Percentiles rank a stretch among this genome's conserved stretches.
Conservation (phyloP, 2,329 filamentous ascomycete genomes). For the Claviceps digitariae region DNA sequence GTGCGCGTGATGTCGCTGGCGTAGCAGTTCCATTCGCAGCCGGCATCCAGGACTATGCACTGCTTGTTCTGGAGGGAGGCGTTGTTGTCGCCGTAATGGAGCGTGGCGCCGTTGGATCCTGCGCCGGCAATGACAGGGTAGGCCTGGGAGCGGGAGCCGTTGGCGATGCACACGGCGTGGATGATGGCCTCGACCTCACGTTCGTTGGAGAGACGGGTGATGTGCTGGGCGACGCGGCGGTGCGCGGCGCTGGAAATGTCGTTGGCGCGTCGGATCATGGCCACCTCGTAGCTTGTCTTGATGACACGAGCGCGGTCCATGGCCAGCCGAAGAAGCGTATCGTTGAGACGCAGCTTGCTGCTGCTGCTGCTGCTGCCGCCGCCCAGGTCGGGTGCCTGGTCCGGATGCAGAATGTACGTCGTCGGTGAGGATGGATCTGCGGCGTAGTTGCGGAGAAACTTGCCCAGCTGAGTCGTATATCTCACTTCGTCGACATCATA, state of each 20-base stretch:
- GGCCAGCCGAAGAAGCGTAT: constrained; percentile 44
- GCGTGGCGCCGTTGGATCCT: constrained; percentile 66
- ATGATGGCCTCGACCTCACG: constrained; percentile 74
- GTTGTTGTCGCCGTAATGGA: constrained; percentile 80
- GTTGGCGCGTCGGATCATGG: constrained; percentile 69
- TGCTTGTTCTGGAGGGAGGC: constrained; percentile 55
- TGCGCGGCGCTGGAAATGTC: constrained; percentile 68
- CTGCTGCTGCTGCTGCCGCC: background rate
- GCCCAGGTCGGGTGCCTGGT: constrained; percentile 22
- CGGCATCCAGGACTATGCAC: constrained; percentile 74
- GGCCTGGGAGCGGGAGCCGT: constrained; percentile 63
- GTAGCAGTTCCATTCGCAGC: constrained; percentile 74
- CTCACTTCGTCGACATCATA: constrained; percentile 61
- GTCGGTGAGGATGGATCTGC: constrained; percentile 24
- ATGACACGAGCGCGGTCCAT: constrained; percentile 71
- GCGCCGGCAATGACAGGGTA: constrained; percentile 84
- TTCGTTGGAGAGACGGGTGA: constrained; percentile 58
- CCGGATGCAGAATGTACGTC: constrained; percentile 32
- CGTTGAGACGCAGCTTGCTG: constrained; percentile 30
- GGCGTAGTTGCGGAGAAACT: constrained; percentile 27
- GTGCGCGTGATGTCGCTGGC: constrained; percentile 84
- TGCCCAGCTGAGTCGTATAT: constrained; percentile 40
- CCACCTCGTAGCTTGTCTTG: constrained; percentile 79
- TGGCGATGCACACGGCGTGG: constrained; percentile 54
- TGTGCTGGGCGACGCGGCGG: constrained; percentile 50